Conservation (phyloP, 768 basidiomycete species). For the Termitomyces sp. region DNA sequence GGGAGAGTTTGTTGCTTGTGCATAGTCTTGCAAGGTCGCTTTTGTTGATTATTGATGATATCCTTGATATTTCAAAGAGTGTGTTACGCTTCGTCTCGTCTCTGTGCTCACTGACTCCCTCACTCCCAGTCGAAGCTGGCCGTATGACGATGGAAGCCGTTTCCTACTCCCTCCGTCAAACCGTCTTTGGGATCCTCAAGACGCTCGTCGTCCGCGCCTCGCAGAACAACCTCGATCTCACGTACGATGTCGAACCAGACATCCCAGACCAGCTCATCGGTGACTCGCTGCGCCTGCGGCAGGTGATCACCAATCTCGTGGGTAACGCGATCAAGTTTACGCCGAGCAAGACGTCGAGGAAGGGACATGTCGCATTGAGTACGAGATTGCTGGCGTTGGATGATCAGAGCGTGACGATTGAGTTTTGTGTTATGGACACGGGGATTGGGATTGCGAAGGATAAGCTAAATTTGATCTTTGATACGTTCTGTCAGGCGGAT, state of each 20-base stretch:
- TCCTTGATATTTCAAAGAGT: slow-evolving; percentile 99
- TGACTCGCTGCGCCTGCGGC: slow-evolving; percentile 89
- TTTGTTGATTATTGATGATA: slow-evolving; percentile 96
- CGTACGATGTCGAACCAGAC: slow-evolving; percentile 91
- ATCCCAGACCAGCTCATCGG: slow-evolving; percentile 98
- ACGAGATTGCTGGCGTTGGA: slow-evolving; percentile 76
- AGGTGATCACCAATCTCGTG: slow-evolving; percentile 93
- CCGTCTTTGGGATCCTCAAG: slow-evolving; percentile 96
- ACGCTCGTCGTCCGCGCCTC: slow-evolving; percentile 96
- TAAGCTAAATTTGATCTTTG: slow-evolving; percentile 96
- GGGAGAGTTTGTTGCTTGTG: slow-evolving; percentile 93
- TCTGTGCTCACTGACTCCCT: slow-evolving; percentile 12
- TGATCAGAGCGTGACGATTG: slow-evolving; percentile 81
- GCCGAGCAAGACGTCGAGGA: slow-evolving; percentile 66
- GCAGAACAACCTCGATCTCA: slow-evolving; percentile 93
- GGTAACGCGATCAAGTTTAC: slow-evolving; percentile 99
- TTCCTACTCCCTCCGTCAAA: slow-evolving; percentile 95
- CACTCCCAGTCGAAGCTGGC: slow-evolving; percentile 82
- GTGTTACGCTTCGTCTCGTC: slow-evolving; percentile 25
- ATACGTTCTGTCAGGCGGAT: slow-evolving; percentile 98
- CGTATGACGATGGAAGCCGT: slow-evolving; percentile 99
- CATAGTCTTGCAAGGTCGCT: slow-evolving; percentile 91
- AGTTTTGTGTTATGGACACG: slow-evolving; percentile 97
- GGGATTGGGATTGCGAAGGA: slow-evolving; percentile 99
- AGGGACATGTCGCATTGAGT: slow-evolving; percentile 88